phyloP scores from a whole-genome alignment of 306 rosid species.

The Prunus kanzakura region DNA sequence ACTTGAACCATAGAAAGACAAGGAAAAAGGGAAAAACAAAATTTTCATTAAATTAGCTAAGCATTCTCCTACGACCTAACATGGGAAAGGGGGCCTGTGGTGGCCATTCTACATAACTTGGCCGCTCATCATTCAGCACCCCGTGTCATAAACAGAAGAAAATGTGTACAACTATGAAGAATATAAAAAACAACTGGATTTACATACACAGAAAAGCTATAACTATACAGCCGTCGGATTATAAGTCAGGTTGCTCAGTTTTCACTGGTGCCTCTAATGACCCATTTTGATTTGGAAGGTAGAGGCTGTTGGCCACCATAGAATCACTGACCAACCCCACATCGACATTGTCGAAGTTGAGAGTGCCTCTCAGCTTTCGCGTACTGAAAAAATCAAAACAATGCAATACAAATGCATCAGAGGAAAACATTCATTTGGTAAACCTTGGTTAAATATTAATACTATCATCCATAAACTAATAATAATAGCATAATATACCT shows the following conservation, averaged over 20 bases:
- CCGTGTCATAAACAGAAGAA: conserved; percentile 33
- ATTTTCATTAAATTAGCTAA: background rate
- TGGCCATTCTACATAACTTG: conserved; percentile 69
- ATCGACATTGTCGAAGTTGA: conserved; percentile 77
- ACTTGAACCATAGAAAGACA: background rate
- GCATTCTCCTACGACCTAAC: background rate
- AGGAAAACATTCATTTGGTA: conserved; percentile 9
- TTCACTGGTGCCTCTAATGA: conserved; percentile 74
- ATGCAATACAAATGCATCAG: background rate
- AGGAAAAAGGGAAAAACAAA: background rate
- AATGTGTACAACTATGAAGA: conserved; percentile 17
- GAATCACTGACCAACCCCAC: conserved; percentile 91
- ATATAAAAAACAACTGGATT: conserved; percentile 29
- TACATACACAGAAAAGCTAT: conserved; percentile 35
- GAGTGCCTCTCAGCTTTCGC: conserved; percentile 74
- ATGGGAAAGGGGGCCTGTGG: conserved; percentile 45
- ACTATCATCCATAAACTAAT: background rate
- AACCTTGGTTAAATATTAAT: background rate
- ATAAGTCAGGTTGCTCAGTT: conserved; percentile 79
- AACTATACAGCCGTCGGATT: conserved; percentile 7
- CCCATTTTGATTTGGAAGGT: conserved; percentile 78
- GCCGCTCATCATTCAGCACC: conserved; percentile 79
- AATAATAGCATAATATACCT: conserved; percentile 41
- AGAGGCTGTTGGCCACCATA: conserved; percentile 91
- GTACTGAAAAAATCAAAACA: conserved; percentile 39